phyloP scores from a whole-genome alignment of 805 yeast species.

The Suhomyces vadensis region DNA sequence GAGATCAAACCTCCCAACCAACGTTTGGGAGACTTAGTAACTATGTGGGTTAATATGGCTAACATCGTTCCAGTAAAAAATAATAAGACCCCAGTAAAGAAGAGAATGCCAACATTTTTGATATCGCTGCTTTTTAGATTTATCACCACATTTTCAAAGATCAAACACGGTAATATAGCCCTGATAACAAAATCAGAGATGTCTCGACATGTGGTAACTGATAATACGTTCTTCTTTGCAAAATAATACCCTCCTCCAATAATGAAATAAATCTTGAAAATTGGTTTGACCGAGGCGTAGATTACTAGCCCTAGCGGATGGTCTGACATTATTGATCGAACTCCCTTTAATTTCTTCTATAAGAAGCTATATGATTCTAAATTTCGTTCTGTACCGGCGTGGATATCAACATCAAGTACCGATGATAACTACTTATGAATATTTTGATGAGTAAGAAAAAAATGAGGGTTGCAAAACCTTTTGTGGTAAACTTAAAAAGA shows the following conservation, averaged over 20 bases:
- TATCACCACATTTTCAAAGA: slow-evolving; percentile 69
- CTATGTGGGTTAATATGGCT: slow-evolving; percentile 46
- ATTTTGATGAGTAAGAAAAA: too few relatives aligned
- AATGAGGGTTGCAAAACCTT: too few relatives aligned
- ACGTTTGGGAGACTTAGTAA: slow-evolving; percentile 62
- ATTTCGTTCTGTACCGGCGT: too few relatives aligned
- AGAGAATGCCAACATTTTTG: slow-evolving; percentile 65
- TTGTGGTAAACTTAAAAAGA: too few relatives aligned
- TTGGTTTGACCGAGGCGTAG: slow-evolving; percentile 82
- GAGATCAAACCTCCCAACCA: slow-evolving; percentile 78
- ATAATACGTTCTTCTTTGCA: slow-evolving; percentile 61
- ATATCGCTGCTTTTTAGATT: slow-evolving; percentile 69
- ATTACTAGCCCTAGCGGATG: slow-evolving; percentile 61
- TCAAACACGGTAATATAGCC: slow-evolving; percentile 71
- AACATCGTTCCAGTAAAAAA: slow-evolving; percentile 51
- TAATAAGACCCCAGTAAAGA: slow-evolving; percentile 49
- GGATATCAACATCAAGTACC: too few relatives aligned
- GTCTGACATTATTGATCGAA: slow-evolving; percentile 3
- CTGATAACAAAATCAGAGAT: slow-evolving; percentile 68
- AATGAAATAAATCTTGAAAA: slow-evolving; percentile 75
- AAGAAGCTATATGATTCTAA: too few relatives aligned
- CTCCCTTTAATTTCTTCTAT: too few relatives aligned
- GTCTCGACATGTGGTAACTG: slow-evolving; percentile 68
- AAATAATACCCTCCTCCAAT: slow-evolving; percentile 65
- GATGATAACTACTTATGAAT: too few relatives aligned